Evolutionary conservation across 805 yeast genomes (phyloP).

Genomic region (Candida nonsorbophila): DNA sequence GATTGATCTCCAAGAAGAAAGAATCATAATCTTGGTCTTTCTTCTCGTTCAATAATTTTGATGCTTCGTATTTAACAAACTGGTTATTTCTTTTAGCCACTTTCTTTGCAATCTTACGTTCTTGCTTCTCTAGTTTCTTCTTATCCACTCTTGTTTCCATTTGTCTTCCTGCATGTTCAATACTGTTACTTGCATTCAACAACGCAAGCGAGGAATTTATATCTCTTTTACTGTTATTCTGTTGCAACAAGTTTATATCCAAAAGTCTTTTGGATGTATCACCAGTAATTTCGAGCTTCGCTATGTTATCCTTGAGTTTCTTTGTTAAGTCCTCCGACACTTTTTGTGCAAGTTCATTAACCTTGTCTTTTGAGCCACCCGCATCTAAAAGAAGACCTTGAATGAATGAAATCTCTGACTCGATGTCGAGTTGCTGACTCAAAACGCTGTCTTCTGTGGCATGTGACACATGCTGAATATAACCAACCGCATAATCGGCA

Average conservation of each 20-base stretch:
- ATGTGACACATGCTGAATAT: slow-evolving; percentile 73
- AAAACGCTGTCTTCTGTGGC: slow-evolving; percentile 79
- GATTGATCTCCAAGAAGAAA: slow-evolving; percentile 92
- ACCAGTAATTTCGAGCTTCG: slow-evolving; percentile 73
- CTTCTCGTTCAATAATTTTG: slow-evolving; percentile 67
- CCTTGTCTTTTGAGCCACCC: slow-evolving; percentile 65
- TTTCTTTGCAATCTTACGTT: slow-evolving; percentile 93
- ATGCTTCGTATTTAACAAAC: slow-evolving; percentile 89
- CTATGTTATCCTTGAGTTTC: slow-evolving; percentile 60
- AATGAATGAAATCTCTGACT: slow-evolving; percentile 64
- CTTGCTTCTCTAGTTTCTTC: slow-evolving; percentile 96
- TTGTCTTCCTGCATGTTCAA: slow-evolving; percentile 86
- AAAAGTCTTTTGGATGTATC: slow-evolving; percentile 84
- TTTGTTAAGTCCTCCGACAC: slow-evolving; percentile 45
- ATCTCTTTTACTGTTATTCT: slow-evolving; percentile 60
- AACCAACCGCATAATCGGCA: slow-evolving; percentile 86
- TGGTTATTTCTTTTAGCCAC: slow-evolving; percentile 85
- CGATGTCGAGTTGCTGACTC: slow-evolving; percentile 64
- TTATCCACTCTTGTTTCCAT: slow-evolving; percentile 93
- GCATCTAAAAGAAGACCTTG: slow-evolving; percentile 67
- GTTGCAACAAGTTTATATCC: slow-evolving; percentile 62
- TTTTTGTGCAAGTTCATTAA: slow-evolving; percentile 41
- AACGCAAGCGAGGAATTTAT: slow-evolving; percentile 71
- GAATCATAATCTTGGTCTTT: slow-evolving; percentile 82
- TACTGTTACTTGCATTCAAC: slow-evolving; percentile 73